Evolutionary conservation across 2,329 filamentous ascomycete species (phyloP).

Genomic region (Stachybotrys chlorohalonatus): DNA sequence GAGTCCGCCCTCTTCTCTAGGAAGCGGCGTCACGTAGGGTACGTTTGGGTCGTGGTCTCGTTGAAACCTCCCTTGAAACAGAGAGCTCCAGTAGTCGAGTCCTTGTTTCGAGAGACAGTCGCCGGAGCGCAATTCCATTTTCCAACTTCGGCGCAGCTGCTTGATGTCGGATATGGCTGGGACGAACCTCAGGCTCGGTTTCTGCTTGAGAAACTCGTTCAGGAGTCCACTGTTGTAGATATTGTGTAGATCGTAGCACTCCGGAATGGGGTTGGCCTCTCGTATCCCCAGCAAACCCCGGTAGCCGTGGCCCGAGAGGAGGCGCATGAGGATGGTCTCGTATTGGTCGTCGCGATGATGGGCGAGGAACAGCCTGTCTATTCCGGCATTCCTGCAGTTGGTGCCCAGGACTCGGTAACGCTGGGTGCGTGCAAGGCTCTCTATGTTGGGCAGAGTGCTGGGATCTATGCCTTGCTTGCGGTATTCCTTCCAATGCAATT

Average conservation of each 20-base stretch:
- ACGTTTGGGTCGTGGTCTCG: slow-evolving; percentile 9
- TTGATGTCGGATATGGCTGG: slow-evolving; percentile 19
- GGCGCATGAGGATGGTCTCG: slow-evolving; percentile 77
- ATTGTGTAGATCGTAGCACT: slow-evolving; percentile 68
- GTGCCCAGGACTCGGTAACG: slow-evolving; percentile 65
- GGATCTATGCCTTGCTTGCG: slow-evolving; percentile 20
- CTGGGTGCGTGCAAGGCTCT: slow-evolving; percentile 63
- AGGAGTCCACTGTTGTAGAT: slow-evolving; percentile 56
- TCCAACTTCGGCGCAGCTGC: slow-evolving; percentile 16
- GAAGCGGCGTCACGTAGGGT: slow-evolving; percentile 24
- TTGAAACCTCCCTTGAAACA: slow-evolving; percentile 15
- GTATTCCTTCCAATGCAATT: slow-evolving; percentile 38
- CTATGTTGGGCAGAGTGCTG: slow-evolving; percentile 51
- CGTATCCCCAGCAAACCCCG: slow-evolving; percentile 66
- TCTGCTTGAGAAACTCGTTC: slow-evolving; percentile 30
- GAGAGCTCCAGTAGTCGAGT: background rate
- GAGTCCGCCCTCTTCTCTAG: slow-evolving; percentile 57
- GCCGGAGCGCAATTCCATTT: background rate
- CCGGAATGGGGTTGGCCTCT: slow-evolving; percentile 61
- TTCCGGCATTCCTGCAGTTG: slow-evolving; percentile 41
- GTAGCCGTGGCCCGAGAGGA: slow-evolving; percentile 58
- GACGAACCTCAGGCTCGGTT: slow-evolving; percentile 29
- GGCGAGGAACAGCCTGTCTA: slow-evolving; percentile 61
- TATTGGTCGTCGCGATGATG: slow-evolving; percentile 89
- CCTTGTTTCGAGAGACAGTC: background rate